Evolutionary conservation across 1,284 basidiomycete genomes (phyloP), one percentile per base, ranked within the genome.

Genomic region (Microbotryomycetes sp.): DNA sequence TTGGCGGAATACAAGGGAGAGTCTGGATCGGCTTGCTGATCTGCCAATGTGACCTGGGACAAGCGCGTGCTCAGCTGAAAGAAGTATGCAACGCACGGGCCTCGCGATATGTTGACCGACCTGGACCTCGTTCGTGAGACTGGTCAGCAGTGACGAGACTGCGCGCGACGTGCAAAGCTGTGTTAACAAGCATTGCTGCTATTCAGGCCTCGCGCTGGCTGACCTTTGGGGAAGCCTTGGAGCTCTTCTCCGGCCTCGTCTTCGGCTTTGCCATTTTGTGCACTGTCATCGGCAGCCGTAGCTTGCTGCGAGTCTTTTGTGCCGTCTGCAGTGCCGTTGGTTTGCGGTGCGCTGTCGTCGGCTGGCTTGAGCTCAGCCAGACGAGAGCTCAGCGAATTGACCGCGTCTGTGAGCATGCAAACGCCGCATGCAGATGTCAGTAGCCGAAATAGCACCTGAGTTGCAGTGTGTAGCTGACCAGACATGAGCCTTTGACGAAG

Each of bases 1-100:
- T 97, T 96, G 51, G 83, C 89, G 62, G 91, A 96, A 77, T 84
- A 97, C 9, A 99, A 78, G 2, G 96, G 96, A 26, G 93, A 97
- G 76, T 96, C 88, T 53, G 91, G 90, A 75, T 99, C 91, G 30
- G 84, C 86, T 79, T 98, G 96, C 75, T 96, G 91, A 77, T 98
- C 94, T 54, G 93, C 93, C 60, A 98, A 82, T 30, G 93, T 98
- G 67, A 99, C 92, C 89, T 97, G 62, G n/a, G 46, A 30, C 9
- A 21, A 48, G 26, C 21, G 26, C 21, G 46, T 11, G 46, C 26
- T 23, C 21, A n/a, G 18, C 18, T 16, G 46, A 18, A 26, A 23
- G 18, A 4, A 26, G 21, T 48, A 13, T 21, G 4, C 11, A n/a
- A 26, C n/a, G n/a, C 21, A 48, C 21, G 41, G 41, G 41, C 21